Percentiles rank a stretch among this genome's conserved stretches.
phyloP scores from a whole-genome alignment of 192 early-diverging fungal species.

The Backusella liffmaniae region DNA sequence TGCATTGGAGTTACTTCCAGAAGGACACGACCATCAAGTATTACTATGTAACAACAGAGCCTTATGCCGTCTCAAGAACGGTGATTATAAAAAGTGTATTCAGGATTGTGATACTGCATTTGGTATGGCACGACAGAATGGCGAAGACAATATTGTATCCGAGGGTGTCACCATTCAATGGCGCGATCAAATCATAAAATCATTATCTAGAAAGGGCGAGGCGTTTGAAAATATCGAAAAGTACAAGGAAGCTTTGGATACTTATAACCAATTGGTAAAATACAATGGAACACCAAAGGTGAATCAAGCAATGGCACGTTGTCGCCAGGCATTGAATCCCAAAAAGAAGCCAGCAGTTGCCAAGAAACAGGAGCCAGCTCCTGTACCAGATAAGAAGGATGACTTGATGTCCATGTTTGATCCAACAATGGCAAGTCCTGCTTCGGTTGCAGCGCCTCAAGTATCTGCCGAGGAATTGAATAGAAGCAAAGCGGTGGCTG shows the following conservation, averaged over 20 bases:
- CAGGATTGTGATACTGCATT: conserved; percentile 63
- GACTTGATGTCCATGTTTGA: conserved; percentile 10
- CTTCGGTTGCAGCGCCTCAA: neutral
- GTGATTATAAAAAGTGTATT: conserved; percentile 71
- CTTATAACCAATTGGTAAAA: conserved; percentile 50
- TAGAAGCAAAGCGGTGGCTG: conserved; percentile 57
- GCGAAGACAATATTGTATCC: conserved; percentile 21
- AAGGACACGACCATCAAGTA: conserved; percentile 59
- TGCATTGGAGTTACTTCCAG: conserved; percentile 64
- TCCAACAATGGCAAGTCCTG: conserved; percentile 1
- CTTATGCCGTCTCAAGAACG: conserved; percentile 75
- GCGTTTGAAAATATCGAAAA: conserved; percentile 85
- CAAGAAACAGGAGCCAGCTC: neutral
- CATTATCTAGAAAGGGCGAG: conserved; percentile 70
- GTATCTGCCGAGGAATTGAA: neutral
- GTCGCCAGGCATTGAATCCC: conserved; percentile 42
- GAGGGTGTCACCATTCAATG: conserved; percentile 34
- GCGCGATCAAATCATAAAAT: conserved; percentile 70
- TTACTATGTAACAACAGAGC: conserved; percentile 86
- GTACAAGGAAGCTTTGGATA: conserved; percentile 65
- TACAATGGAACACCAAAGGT: conserved; percentile 36
- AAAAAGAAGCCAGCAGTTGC: neutral
- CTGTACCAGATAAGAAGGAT: conserved; percentile 21
- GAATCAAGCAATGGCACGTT: conserved; percentile 46
- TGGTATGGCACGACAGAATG: conserved; percentile 32